These are phyloP conservation scores for Saccharomyces hybrid DNA, from an alignment of 1,139 yeast genomes.

Conservation along the genomic window DNA sequence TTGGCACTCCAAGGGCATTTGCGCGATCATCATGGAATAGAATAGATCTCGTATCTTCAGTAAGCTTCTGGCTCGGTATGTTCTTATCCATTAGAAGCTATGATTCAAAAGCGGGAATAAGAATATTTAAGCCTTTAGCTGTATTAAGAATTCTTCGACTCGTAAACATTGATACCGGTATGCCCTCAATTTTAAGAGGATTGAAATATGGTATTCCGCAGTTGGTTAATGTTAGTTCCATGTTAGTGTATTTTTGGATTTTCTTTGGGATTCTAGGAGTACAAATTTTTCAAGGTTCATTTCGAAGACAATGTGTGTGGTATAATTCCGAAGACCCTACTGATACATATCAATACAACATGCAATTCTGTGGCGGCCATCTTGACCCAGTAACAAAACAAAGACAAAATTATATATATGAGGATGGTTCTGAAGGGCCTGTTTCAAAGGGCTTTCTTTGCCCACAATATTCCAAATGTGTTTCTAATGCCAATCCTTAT, in stretches of 20 bases:
- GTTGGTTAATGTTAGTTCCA: constrained; percentile 65
- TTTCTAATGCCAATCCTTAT: constrained; percentile 62
- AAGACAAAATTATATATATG: constrained; percentile 46
- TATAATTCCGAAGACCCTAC: constrained; percentile 58
- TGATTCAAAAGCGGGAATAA: constrained; percentile 46
- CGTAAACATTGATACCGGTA: constrained; percentile 68
- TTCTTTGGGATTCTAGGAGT: constrained; percentile 82
- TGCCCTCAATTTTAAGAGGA: constrained; percentile 64
- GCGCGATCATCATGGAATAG: constrained; percentile 80
- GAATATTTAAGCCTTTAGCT: constrained; percentile 66
- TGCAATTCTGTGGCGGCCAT: constrained; percentile 79
- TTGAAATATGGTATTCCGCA: constrained; percentile 71
- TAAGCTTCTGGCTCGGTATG: constrained; percentile 70
- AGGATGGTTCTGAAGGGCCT: constrained; percentile 42
- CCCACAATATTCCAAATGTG: constrained; percentile 69
- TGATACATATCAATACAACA: constrained; percentile 48
- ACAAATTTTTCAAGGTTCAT: constrained; percentile 78
- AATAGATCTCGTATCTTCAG: constrained; percentile 64
- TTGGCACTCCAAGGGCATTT: constrained; percentile 51
- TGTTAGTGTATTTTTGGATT: constrained; percentile 75
- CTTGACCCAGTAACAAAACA: constrained; percentile 41
- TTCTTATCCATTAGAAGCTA: constrained; percentile 45
- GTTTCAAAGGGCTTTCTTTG: constrained; percentile 71
- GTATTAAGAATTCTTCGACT: constrained; percentile 67
- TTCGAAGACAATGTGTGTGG: constrained; percentile 86